These are phyloP conservation scores for Claviceps cyperi DNA, from an alignment of 2,329 filamentous ascomycete genomes.

Conservation along the genomic window DNA sequence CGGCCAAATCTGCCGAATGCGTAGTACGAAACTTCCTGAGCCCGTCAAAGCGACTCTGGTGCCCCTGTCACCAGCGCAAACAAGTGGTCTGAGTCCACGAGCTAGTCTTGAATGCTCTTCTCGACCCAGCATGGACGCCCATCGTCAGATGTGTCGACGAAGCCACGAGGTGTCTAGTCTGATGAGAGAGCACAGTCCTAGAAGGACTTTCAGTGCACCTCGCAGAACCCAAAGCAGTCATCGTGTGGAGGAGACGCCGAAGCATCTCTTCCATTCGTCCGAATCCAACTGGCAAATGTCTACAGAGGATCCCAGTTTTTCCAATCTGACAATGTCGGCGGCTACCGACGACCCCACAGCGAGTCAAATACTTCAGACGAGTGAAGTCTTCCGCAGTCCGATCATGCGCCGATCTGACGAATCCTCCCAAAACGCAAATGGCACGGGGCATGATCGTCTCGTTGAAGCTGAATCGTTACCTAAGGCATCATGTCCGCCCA, in stretches of 20 bases:
- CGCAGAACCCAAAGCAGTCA: constrained; percentile 36
- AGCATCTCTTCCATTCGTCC: constrained; percentile 46
- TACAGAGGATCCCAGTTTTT: constrained; percentile 60
- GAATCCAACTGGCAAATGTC: constrained; percentile 62
- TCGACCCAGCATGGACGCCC: constrained; percentile 39
- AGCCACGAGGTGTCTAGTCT: constrained; percentile 38
- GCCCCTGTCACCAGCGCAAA: constrained; percentile 30
- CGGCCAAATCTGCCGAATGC: constrained; percentile 17
- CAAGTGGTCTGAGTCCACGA: constrained; percentile 35
- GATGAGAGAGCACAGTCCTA: constrained; percentile 26
- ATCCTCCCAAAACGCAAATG: constrained; percentile 15
- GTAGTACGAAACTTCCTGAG: constrained; percentile 33
- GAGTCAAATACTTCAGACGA: constrained; percentile 78
- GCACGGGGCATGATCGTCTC: constrained; percentile 9
- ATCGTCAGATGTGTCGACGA: constrained; percentile 30
- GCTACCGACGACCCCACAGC: constrained; percentile 65
- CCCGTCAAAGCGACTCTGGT: constrained; percentile 47
- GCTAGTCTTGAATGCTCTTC: constrained; percentile 35
- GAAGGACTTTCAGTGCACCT: constrained; percentile 50
- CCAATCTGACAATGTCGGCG: constrained; percentile 53
- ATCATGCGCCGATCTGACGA: constrained; percentile 44
- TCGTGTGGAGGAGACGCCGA: constrained; percentile 25
- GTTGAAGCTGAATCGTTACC: constrained; percentile 5
- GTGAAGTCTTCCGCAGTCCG: constrained; percentile 76
- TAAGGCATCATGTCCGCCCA: not conserved